Base-by-base conservation (phyloP, 768 basidiomycete species). In the Paxillus rubicundulus region DNA sequence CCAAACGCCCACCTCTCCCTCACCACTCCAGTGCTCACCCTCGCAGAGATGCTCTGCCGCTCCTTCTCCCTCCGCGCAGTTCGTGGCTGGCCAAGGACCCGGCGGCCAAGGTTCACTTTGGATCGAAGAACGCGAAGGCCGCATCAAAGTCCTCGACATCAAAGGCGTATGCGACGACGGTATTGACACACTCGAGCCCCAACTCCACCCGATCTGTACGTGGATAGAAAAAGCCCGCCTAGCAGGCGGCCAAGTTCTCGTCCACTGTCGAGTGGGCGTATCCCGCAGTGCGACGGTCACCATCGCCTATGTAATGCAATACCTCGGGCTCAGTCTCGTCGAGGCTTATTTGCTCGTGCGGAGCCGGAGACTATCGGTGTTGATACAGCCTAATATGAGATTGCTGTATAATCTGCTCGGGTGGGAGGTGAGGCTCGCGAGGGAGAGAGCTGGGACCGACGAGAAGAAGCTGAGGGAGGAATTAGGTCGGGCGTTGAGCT, bases 251-350 rank as follows among this genome's bases (percentile, higher is more conserved):
- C 89, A 89, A 64, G 87, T 96, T 32, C 77, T 98, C 47, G 93
- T 98, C 8, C 96, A 98, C 70, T 98, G 96, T 70, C 81, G 94
- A n/a, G 96, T 98, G n/a, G 96, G 96, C n/a, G 96, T 98, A 39
- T 91, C 88, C 40, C 75, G 96, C 54, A 92, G 89, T 63, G 95
- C 96, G 27, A 96, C 92, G 30, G 93, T 98, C 54, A 89, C 89
- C 56, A 98, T 98, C 63, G 95, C 95, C 16, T 98, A 98, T 70
- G 89, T 97, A 64, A 98, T 98, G 95, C 91, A 94, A 67, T 84
- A 96, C 64, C 82, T 92, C 18, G 74, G 78, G 20, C 74, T 95
- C 42, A 86, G 89, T 34, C 83, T 98, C 58, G 90, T 94, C 51
- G 92, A 95, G 63, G 92, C 96, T 9, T 98, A 98, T 72, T 78